phyloP scores from a whole-genome alignment of 768 basidiomycete genomes.

The Cantharellus cinnabarinus region DNA sequence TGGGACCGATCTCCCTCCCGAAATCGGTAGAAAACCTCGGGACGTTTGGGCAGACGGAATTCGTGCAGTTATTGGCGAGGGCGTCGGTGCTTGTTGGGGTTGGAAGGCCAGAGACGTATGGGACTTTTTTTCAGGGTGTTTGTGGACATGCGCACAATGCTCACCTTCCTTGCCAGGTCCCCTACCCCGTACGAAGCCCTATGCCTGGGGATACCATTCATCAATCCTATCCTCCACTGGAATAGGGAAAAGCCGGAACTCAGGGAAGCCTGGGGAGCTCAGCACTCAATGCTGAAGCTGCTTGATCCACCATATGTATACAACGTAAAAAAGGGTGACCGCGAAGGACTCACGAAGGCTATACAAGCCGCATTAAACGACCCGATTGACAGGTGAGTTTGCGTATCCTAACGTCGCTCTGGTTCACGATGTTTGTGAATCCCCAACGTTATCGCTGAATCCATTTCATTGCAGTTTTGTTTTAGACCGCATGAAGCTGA shows the following conservation, averaged over 20 bases:
- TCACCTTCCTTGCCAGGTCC: neutral
- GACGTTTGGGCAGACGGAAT: neutral
- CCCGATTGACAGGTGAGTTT: slow-evolving; percentile 9
- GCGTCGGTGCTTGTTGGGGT: slow-evolving; percentile 5
- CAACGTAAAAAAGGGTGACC: slow-evolving; percentile 11
- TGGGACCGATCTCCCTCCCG: neutral
- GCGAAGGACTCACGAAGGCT: slow-evolving; percentile 6
- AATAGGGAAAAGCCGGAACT: slow-evolving; percentile 11
- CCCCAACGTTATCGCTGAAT: neutral
- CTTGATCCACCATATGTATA: slow-evolving; percentile 13
- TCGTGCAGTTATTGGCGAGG: slow-evolving; percentile 1
- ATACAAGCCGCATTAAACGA: slow-evolving; percentile 7
- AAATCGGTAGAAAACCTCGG: neutral
- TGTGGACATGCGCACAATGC: neutral
- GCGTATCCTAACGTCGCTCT: neutral
- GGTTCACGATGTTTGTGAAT: neutral
- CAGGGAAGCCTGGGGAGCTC: slow-evolving; percentile 11
- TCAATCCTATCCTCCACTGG: slow-evolving; percentile 13
- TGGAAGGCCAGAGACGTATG: slow-evolving; percentile 3
- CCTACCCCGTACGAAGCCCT: slow-evolving; percentile 9
- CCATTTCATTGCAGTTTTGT: slow-evolving; percentile 1
- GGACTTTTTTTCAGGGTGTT: neutral
- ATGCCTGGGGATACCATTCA: slow-evolving; percentile 14
- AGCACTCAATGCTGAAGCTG: slow-evolving; percentile 11
- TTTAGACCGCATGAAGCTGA: slow-evolving; percentile 1